Evolutionary conservation across 169 alveolate species (phyloP).

Genomic region (Theileria orientalis): DNA sequence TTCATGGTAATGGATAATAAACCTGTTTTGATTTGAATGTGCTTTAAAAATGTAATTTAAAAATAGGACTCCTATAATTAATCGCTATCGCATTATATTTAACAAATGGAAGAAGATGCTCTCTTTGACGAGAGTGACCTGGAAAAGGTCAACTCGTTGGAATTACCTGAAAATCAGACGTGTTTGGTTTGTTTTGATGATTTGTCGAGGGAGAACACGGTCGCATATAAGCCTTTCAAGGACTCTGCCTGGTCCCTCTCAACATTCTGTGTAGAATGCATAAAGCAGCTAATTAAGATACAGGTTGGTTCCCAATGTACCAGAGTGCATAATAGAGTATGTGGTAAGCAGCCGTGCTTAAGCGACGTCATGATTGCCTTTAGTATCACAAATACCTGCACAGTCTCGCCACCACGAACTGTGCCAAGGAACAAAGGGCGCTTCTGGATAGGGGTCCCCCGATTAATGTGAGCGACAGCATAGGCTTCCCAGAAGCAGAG

Average conservation of each 20-base stretch:
- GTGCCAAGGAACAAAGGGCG: constrained; percentile 67
- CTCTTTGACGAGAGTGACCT: neutral
- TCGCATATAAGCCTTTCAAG: constrained; percentile 41
- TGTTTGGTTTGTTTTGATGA: constrained; percentile 64
- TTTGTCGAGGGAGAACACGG: constrained; percentile 34
- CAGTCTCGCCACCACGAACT: constrained; percentile 37
- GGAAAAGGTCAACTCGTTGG: neutral
- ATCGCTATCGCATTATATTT: too few relatives aligned
- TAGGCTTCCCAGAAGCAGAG: constrained; percentile 57
- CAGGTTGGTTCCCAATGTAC: constrained; percentile 24
- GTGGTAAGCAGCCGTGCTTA: neutral
- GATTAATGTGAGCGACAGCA: constrained; percentile 44
- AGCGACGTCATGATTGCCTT: too few relatives aligned
- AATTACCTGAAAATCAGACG: constrained; percentile 4
- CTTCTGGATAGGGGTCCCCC: constrained; percentile 68
- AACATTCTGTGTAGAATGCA: constrained; percentile 58
- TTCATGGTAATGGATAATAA: neutral
- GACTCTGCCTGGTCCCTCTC: constrained; percentile 44
- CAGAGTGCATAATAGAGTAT: neutral
- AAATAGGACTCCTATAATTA: too few relatives aligned
- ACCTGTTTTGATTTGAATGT: neutral
- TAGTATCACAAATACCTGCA: constrained; percentile 51
- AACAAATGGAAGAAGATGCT: constrained; percentile 1
- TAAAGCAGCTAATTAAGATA: constrained; percentile 30
- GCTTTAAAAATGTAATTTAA: too few relatives aligned